A percentile compares a stretch with the other conserved stretches of the same genome.
phyloP scores from a whole-genome alignment of 176 grass and related monocot species.

The Oryza officinalis region DNA sequence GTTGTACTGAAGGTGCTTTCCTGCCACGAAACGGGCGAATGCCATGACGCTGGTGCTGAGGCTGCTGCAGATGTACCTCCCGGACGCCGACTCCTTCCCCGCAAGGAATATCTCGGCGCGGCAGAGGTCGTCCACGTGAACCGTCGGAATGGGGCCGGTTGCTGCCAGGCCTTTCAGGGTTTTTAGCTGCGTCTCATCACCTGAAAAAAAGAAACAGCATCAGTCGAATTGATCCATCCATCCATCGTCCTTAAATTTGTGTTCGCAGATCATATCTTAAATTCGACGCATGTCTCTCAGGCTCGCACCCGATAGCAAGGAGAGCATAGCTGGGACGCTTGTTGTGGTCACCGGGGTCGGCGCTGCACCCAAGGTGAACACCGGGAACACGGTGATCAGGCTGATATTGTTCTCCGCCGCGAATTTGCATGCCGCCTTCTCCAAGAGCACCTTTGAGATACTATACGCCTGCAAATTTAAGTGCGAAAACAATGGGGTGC shows the following conservation, averaged over 20 bases:
- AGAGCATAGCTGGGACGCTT: slow-evolving; percentile 33
- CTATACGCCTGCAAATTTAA: slow-evolving; percentile 36
- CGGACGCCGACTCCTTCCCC: slow-evolving; percentile 40
- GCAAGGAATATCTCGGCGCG: slow-evolving; percentile 69
- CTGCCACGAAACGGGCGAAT: slow-evolving; percentile 43
- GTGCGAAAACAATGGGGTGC: background rate
- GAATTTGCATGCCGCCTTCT: slow-evolving; percentile 42
- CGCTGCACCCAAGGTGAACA: slow-evolving; percentile 33
- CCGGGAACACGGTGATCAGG: slow-evolving; percentile 43
- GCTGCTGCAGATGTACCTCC: slow-evolving; percentile 66
- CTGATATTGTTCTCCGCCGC: slow-evolving; percentile 29
- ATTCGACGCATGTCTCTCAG: too few relatives aligned
- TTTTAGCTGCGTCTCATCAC: slow-evolving; percentile 35
- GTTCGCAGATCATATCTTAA: too few relatives aligned
- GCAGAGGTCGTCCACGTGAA: slow-evolving; percentile 66
- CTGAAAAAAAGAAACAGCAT: slow-evolving; percentile 6
- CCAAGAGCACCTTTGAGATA: slow-evolving; percentile 48
- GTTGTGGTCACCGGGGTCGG: slow-evolving; percentile 18
- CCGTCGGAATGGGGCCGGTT: background rate
- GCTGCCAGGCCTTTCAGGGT: slow-evolving; percentile 8
- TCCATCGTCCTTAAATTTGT: too few relatives aligned
- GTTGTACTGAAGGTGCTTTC: slow-evolving; percentile 60
- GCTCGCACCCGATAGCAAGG: slow-evolving; percentile 43
- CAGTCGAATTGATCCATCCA: too few relatives aligned
- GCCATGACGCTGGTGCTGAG: slow-evolving; percentile 45